These are phyloP conservation scores for Venustampulla echinocandica DNA, from an alignment of 495 filamentous ascomycete species.

Conservation along the genomic window DNA sequence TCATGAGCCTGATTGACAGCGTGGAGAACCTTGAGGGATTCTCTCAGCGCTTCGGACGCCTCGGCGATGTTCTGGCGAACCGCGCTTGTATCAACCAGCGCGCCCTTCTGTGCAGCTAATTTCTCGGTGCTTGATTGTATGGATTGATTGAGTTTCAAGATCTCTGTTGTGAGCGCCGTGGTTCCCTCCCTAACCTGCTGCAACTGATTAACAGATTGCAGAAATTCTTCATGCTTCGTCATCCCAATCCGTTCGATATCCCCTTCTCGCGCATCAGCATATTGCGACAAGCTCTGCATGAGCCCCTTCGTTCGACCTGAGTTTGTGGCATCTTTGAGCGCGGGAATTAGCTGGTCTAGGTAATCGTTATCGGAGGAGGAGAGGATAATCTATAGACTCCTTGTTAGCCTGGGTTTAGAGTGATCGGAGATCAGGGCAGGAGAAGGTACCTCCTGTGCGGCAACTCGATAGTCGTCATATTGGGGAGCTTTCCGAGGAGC, in stretches of 20 bases:
- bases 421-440: neutral
- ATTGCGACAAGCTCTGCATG: slow-evolving; percentile 65
- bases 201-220: slow-evolving; percentile 84
- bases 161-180: slow-evolving; percentile 79
- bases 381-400: slow-evolving; percentile 62
- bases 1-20: slow-evolving; percentile 94
- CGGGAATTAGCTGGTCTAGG: slow-evolving; percentile 87
- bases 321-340: slow-evolving; percentile 78
- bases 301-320: slow-evolving; percentile 67
- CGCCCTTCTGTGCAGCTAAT: slow-evolving; percentile 88
- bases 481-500: slow-evolving; percentile 41
- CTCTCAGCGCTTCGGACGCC: slow-evolving; percentile 76
- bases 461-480: slow-evolving; percentile 46
- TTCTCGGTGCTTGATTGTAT: slow-evolving; percentile 95
- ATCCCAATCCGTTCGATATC: slow-evolving; percentile 95
- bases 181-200: slow-evolving; percentile 85
- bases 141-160: slow-evolving; percentile 82
- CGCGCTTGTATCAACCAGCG: slow-evolving; percentile 77
- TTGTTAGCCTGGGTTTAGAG: neutral
- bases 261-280: slow-evolving; percentile 74
- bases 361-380: slow-evolving; percentile 88
- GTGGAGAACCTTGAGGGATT: slow-evolving; percentile 84
- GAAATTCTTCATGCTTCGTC: slow-evolving; percentile 93
- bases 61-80: slow-evolving; percentile 97
- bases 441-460: slow-evolving; percentile 38